Conservation (phyloP, 2,329 filamentous ascomycete species). For the Penicillium brasilianum region DNA sequence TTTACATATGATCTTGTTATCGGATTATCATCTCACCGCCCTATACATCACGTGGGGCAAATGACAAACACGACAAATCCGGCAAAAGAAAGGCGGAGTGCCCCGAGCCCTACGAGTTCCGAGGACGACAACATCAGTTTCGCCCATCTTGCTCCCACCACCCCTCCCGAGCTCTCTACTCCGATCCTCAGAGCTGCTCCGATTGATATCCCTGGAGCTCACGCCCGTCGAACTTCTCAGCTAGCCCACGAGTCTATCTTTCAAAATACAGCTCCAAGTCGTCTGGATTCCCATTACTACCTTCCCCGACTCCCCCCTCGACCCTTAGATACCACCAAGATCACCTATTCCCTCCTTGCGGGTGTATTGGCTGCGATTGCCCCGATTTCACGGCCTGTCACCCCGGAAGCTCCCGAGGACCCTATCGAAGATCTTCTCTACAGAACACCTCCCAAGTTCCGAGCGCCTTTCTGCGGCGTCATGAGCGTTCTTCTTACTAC, state of each 20-base stretch:
- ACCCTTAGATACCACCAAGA: neutral
- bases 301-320: neutral
- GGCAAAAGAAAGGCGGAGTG: neutral
- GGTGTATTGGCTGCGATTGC: neutral
- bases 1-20: neutral
- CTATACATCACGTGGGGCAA: neutral
- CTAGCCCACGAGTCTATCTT: neutral
- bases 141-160: neutral
- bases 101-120: neutral
- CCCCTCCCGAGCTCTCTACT: neutral
- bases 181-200: neutral
- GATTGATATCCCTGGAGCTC: neutral
- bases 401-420: neutral
- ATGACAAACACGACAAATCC: neutral
- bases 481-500: conserved; percentile 73
- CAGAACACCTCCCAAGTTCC: neutral
- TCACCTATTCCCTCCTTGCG: neutral
- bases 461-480: conserved; percentile 17
- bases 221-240: neutral
- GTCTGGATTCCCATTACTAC: neutral
- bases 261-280: neutral
- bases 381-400: neutral
- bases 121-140: neutral
- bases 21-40: neutral
- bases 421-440: neutral